phyloP scores from a whole-genome alignment of 202 grass and related monocot species.

The Schoenoplectus tabernaemontani region DNA sequence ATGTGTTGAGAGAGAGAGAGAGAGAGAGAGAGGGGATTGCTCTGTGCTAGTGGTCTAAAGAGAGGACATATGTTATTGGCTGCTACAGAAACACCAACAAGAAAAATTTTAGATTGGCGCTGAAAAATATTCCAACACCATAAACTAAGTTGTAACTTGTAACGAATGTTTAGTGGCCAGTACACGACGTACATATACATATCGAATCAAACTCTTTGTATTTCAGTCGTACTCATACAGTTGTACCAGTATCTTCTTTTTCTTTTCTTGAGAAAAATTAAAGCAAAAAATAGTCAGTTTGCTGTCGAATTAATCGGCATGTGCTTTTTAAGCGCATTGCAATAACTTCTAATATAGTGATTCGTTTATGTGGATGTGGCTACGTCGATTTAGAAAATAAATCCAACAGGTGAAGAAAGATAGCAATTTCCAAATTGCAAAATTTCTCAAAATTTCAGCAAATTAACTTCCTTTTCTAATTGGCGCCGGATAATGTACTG shows the following conservation, averaged over 20 bases:
- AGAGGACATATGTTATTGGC: constrained; percentile 3
- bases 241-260: neutral
- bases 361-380: neutral
- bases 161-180: too few relatives aligned
- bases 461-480: neutral
- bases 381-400: neutral
- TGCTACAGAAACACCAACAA: constrained; percentile 24
- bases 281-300: neutral
- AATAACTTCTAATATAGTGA: neutral
- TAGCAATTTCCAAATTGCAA: too few relatives aligned
- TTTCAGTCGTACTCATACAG: neutral
- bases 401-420: neutral
- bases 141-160: neutral
- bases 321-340: neutral
- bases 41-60: constrained; percentile 12
- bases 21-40: constrained; percentile 3
- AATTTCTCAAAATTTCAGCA: too few relatives aligned
- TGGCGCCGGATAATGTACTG: neutral
- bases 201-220: neutral
- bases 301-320: neutral
- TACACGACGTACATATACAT: neutral
- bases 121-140: constrained; percentile 5
- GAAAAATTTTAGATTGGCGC: neutral
- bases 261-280: neutral
- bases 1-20: constrained; percentile 12